Evolutionary conservation across 2,329 filamentous ascomycete species (phyloP).

Genomic region (Penicillium sp.): DNA sequence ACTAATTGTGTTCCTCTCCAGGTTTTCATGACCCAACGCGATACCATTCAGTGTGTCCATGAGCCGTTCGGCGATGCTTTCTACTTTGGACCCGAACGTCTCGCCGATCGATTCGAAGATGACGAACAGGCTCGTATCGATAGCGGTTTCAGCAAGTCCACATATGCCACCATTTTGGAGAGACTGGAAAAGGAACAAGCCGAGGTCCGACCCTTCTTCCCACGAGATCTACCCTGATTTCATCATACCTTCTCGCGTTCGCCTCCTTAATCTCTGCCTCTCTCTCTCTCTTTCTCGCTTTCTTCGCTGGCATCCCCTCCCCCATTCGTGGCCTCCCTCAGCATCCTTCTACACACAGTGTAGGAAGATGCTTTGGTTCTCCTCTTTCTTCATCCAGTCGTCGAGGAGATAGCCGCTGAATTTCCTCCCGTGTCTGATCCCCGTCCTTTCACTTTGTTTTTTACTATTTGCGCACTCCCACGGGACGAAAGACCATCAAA

Average conservation of each 20-base stretch:
- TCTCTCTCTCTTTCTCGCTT: too few relatives aligned
- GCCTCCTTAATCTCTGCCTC: too few relatives aligned
- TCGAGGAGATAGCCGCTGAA: too few relatives aligned
- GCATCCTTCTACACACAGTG: too few relatives aligned
- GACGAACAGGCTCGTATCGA: constrained; percentile 50
- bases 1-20: constrained; percentile 31
- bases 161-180: constrained; percentile 62
- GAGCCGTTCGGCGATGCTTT: constrained; percentile 97
- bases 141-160: constrained; percentile 42
- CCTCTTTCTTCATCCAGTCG: too few relatives aligned
- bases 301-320: too few relatives aligned
- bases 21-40: constrained; percentile 94
- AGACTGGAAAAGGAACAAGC: constrained; percentile 64
- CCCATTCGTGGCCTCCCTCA: too few relatives aligned
- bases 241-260: constrained; percentile 10
- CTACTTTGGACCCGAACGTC: constrained; percentile 87
- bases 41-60: constrained; percentile 76
- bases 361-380: too few relatives aligned
- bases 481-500: too few relatives aligned
- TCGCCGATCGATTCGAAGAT: constrained; percentile 70
- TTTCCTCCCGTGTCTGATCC: too few relatives aligned
- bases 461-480: too few relatives aligned
- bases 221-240: constrained; percentile 20
- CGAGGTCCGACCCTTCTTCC: constrained; percentile 55
- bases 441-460: too few relatives aligned